Conservation (phyloP, 2,329 filamentous ascomycete genomes). For the Hymenoscyphus occultus region DNA sequence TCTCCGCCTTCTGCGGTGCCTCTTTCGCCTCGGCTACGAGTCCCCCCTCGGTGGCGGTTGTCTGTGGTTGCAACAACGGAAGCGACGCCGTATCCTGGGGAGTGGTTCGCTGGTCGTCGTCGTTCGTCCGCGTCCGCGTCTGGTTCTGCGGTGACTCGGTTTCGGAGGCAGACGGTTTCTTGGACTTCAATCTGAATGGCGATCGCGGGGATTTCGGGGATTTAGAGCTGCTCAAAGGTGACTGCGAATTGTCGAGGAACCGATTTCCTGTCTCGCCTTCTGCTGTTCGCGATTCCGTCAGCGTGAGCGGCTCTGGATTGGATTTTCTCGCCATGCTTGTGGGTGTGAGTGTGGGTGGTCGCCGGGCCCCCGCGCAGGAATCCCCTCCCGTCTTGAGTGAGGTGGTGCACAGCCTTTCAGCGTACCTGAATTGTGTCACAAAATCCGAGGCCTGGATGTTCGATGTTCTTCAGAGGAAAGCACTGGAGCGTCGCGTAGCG, state of each 20-base stretch:
- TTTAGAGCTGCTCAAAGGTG: conserved; percentile 27
- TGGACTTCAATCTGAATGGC: conserved; percentile 32
- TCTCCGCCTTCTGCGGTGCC: conserved; percentile 22
- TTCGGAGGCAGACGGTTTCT: background rate
- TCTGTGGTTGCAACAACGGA: conserved; percentile 20
- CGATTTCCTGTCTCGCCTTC: conserved; percentile 21
- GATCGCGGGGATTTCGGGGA: conserved; percentile 33
- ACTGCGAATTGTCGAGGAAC: conserved; percentile 22
- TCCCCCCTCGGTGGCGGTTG: conserved; percentile 2
- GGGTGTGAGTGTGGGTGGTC: conserved; percentile 18
- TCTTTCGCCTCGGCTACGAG: conserved; percentile 2
- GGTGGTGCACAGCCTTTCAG: conserved; percentile 18
- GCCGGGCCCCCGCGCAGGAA: conserved; percentile 14
- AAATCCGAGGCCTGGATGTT: conserved; percentile 5
- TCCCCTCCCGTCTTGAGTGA: conserved; percentile 14
- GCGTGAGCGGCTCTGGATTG: conserved; percentile 34
- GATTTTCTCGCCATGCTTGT: conserved; percentile 33
- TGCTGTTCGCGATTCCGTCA: conserved; percentile 20
- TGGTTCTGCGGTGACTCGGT: background rate
- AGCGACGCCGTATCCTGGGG: conserved; percentile 28
- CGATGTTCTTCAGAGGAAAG: background rate
- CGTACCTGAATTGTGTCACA: conserved; percentile 21
- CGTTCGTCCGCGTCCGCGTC: conserved; percentile 25
- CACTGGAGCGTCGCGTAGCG: background rate
- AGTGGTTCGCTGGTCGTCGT: conserved; percentile 20